Percentiles rank a stretch among this genome's conserved stretches.
phyloP scores from a whole-genome alignment of 1,284 basidiomycete species.

The Puccinia triticina region DNA sequence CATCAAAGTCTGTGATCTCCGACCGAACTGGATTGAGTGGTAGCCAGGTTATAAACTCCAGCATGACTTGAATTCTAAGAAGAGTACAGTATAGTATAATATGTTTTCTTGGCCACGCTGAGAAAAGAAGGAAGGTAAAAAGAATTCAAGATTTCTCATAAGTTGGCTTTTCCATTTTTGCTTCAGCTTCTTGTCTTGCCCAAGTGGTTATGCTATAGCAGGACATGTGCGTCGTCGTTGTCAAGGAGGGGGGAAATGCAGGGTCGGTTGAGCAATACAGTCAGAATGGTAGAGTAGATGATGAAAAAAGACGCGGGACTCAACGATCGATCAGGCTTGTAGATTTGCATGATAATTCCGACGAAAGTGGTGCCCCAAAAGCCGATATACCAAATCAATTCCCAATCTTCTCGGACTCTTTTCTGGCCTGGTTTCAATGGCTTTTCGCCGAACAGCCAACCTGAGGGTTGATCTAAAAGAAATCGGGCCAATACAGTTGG shows the following conservation, averaged over 20 bases:
- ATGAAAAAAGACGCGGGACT: not conserved
- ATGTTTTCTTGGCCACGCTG: too few species aligned
- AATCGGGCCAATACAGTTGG: too few species aligned
- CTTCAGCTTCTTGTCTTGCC: conserved; percentile 48
- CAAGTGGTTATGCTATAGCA: conserved; percentile 41
- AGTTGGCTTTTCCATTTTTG: conserved; percentile 37
- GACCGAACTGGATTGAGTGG: too few species aligned
- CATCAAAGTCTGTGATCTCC: too few species aligned
- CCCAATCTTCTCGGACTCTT: conserved; percentile 47
- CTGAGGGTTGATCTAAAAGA: conserved; percentile 46
- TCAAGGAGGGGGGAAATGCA: not conserved
- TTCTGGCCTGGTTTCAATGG: conserved; percentile 33
- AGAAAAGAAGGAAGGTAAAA: not conserved
- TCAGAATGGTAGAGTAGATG: not conserved
- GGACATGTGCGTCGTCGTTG: too few species aligned
- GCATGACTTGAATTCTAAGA: too few species aligned
- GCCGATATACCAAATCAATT: conserved; percentile 49
- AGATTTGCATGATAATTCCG: conserved; percentile 43
- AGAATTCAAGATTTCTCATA: conserved; percentile 35
- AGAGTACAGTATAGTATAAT: too few species aligned
- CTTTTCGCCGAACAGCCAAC: conserved; percentile 47
- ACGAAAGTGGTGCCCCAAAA: conserved; percentile 47
- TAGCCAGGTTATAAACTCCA: too few species aligned
- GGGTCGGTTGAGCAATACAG: not conserved
- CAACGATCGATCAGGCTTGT: conserved; percentile 50